phyloP scores from a whole-genome alignment of 371 early-diverging fungal species.

The Coemansia sp. region DNA sequence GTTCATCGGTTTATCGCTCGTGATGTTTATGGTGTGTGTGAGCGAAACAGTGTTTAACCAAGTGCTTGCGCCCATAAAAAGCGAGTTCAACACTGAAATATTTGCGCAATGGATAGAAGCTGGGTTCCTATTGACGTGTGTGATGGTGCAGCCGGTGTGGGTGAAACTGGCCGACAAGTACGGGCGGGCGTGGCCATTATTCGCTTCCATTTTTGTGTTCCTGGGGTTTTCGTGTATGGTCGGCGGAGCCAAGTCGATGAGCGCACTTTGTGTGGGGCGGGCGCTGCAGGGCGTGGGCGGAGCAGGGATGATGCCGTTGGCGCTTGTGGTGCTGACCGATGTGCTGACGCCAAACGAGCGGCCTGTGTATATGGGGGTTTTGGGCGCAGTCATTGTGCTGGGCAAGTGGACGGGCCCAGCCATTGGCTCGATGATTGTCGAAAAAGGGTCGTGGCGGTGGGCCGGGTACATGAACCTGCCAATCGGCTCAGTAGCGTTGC shows the following conservation, averaged over 20 bases:
- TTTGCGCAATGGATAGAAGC: constrained; percentile 43
- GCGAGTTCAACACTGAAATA: constrained; percentile 13
- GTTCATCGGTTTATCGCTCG: constrained; percentile 29
- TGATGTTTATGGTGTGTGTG: constrained; percentile 40
- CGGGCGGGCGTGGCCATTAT: constrained; percentile 37
- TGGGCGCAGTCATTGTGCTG: constrained; percentile 44
- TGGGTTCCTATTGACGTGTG: constrained; percentile 42
- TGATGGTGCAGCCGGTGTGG: constrained; percentile 49
- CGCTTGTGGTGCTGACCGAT: constrained; percentile 47
- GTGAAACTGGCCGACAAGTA: constrained; percentile 47
- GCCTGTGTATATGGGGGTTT: constrained; percentile 29
- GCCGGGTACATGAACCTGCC: constrained; percentile 35
- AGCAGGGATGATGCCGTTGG: constrained; percentile 49
- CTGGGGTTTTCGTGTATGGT: constrained; percentile 46
- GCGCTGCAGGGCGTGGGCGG: constrained; percentile 50
- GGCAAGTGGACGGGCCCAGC: constrained; percentile 48
- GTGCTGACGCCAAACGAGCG: constrained; percentile 38
- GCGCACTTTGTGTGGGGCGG: constrained; percentile 37
- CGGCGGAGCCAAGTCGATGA: constrained; percentile 37
- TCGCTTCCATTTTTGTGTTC: constrained; percentile 30
- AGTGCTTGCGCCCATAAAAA: constrained; percentile 26
- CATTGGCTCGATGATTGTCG: constrained; percentile 30
- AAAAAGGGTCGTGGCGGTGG: constrained; percentile 40
- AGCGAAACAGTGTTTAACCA: constrained; percentile 43
- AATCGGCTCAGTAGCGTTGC: constrained; percentile 23